phyloP scores from a whole-genome alignment of 1,284 basidiomycete species.

The Pascua sp. region DNA sequence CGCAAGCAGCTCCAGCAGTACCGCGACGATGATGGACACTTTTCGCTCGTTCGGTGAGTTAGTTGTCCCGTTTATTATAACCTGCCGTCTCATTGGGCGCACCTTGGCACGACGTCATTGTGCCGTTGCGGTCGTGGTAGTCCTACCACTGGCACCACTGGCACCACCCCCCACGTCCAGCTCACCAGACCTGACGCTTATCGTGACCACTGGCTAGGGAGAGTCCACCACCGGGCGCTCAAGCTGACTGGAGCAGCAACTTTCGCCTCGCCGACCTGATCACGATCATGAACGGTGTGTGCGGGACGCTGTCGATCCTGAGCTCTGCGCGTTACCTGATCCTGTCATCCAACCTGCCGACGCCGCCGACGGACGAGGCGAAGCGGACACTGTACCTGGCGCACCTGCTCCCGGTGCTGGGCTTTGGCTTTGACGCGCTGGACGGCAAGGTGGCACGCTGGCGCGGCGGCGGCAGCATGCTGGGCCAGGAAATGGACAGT shows the following conservation, averaged over 20 bases:
- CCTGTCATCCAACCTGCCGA: slow-evolving; percentile 64
- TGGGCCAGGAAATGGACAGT: slow-evolving; percentile 98
- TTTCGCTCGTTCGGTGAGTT: slow-evolving; percentile 83
- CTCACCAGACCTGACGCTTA: too few species aligned
- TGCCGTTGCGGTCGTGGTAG: too few species aligned
- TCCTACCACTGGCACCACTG: too few species aligned
- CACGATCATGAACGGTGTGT: slow-evolving; percentile 93
- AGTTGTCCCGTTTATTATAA: not conserved
- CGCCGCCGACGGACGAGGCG: slow-evolving; percentile 37
- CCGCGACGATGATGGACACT: slow-evolving; percentile 82
- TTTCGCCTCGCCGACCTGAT: slow-evolving; percentile 11
- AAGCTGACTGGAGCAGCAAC: slow-evolving; percentile 1
- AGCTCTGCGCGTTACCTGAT: slow-evolving; percentile 89
- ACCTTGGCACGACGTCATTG: too few species aligned
- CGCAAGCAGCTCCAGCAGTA: slow-evolving; percentile 71
- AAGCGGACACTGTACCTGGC: slow-evolving; percentile 68
- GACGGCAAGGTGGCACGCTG: slow-evolving; percentile 98
- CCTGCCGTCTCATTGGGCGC: too few species aligned
- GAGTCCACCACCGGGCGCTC: too few species aligned
- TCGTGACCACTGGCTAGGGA: too few species aligned
- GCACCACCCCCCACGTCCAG: too few species aligned
- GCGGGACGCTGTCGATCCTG: slow-evolving; percentile 85
- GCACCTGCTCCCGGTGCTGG: slow-evolving; percentile 81
- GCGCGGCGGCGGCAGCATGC: slow-evolving; percentile 89
- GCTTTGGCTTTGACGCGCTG: slow-evolving; percentile 96